Evolutionary conservation across 2,329 filamentous ascomycete species (phyloP), one percentile per base, ranked within the genome.

Genomic region (Chaetomium strumarium): DNA sequence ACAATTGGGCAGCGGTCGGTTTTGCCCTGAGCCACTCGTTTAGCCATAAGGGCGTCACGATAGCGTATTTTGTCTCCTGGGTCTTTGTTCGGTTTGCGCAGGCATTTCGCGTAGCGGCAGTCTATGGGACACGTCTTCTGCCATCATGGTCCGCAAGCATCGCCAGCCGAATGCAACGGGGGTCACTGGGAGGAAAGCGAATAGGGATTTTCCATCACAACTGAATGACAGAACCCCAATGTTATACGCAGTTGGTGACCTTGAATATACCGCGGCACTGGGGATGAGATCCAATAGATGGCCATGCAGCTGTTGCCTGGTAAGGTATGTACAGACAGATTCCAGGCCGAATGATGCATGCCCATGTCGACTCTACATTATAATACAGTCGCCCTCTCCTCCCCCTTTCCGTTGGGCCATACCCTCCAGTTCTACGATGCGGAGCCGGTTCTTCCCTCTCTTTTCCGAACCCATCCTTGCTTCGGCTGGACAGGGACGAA

Each of bases 321-420:
- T 36, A 48, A 45, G 41, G 29, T 43, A 44, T 12, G 33, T 47
- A 52, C 43, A 52, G 49, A 53, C 53, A 57, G 31, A 48, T 34
- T 24, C 48, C 48, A 39, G 52, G 53, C 58, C 57, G 30, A 50
- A 29, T 53, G 53, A 59, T 60, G 57, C 55, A 58, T 51, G 17
- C 33, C 40, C 48, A 34, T 44, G 14, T 39, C 46, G 13, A 14
- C 29, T 50, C 55, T 60, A 60, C 58, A 60, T 37, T 60, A 60
- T 59, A 46, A 52, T 60, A 55, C 56, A 60, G 56, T 38, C 39
- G 34, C 7, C 37, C 8, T 34, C 30, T 6, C 17, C 42, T 29
- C 31, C 29, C 38, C 20, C 14, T 30, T 38, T 19, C 19, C 37
- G 2, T 20, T 40, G 17, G 38, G 16, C 19, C 13, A 13, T 10